Evolutionary conservation across 345 rosid genomes (phyloP).

Genomic region (Lumnitzera racemosa): DNA sequence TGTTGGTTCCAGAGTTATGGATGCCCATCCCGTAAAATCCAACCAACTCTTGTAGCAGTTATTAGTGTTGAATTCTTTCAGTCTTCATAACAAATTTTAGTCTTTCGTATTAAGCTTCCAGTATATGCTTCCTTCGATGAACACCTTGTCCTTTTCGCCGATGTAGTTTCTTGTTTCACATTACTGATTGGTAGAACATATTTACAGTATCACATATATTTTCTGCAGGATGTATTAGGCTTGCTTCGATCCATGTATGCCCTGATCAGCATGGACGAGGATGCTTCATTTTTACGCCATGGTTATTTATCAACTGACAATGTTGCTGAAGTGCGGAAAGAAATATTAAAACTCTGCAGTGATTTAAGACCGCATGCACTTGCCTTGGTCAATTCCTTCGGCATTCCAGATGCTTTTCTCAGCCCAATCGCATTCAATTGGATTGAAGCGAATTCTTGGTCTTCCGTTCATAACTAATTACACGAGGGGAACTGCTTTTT

Average conservation of each 20-base stretch:
- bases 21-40: too few relatives aligned
- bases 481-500: too few relatives aligned
- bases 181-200: too few relatives aligned
- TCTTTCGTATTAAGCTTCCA: too few relatives aligned
- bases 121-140: too few relatives aligned
- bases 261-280: constrained; percentile 65
- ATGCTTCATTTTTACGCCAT: constrained; percentile 60
- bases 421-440: constrained; percentile 83
- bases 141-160: too few relatives aligned
- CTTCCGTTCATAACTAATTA: constrained; percentile 32
- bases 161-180: too few relatives aligned
- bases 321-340: constrained; percentile 55
- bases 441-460: constrained; percentile 81
- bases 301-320: constrained; percentile 57
- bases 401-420: constrained; percentile 72
- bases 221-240: constrained; percentile 46
- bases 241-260: constrained; percentile 66
- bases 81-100: too few relatives aligned
- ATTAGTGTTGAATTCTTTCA: too few relatives aligned
- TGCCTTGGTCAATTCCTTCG: constrained; percentile 63
- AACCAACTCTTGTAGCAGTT: too few relatives aligned
- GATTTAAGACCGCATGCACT: constrained; percentile 81
- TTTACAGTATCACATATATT: not conserved
- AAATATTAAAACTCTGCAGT: constrained; percentile 57
- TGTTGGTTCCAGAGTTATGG: too few relatives aligned